phyloP scores from a whole-genome alignment of 2,329 filamentous ascomycete genomes.

The Claviceps arundinis region DNA sequence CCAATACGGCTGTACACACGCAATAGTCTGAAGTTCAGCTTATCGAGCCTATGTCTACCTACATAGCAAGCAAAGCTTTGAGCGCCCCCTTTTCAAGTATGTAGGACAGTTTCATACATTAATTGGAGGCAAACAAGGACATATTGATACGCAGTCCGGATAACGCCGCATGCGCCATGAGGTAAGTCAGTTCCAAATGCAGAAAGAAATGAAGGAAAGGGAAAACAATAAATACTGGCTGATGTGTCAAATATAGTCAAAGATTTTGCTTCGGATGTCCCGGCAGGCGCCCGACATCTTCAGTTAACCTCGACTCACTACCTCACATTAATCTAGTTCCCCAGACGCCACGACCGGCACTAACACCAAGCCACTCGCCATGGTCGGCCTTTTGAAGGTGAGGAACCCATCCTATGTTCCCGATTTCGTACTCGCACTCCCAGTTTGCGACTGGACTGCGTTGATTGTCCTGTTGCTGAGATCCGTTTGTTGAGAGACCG shows the following conservation, averaged over 20 bases:
- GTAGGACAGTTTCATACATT: too few relatives aligned
- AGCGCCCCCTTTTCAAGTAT: too few relatives aligned
- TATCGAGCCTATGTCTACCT: too few relatives aligned
- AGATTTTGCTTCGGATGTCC: not conserved
- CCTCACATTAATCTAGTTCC: conserved; percentile 41
- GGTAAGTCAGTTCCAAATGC: not conserved
- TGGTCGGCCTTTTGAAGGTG: conserved; percentile 53
- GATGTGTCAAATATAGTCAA: not conserved
- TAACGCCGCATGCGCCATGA: not conserved
- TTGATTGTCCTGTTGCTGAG: conserved; percentile 39
- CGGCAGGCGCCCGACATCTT: not conserved
- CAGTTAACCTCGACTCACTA: not conserved
- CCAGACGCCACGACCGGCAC: conserved; percentile 70
- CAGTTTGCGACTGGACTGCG: conserved; percentile 62
- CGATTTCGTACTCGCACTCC: conserved; percentile 79
- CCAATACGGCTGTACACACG: too few relatives aligned
- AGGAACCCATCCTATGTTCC: conserved; percentile 75
- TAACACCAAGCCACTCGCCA: conserved; percentile 75
- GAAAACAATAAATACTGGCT: not conserved
- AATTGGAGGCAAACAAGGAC: too few relatives aligned
- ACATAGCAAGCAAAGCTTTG: too few relatives aligned
- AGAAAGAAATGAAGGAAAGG: not conserved
- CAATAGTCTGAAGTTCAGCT: too few relatives aligned
- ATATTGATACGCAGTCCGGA: not conserved
- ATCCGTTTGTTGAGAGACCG: conserved; percentile 32